Evolutionary conservation across 345 rosid genomes (phyloP).

Genomic region (Durio zibethinus): DNA sequence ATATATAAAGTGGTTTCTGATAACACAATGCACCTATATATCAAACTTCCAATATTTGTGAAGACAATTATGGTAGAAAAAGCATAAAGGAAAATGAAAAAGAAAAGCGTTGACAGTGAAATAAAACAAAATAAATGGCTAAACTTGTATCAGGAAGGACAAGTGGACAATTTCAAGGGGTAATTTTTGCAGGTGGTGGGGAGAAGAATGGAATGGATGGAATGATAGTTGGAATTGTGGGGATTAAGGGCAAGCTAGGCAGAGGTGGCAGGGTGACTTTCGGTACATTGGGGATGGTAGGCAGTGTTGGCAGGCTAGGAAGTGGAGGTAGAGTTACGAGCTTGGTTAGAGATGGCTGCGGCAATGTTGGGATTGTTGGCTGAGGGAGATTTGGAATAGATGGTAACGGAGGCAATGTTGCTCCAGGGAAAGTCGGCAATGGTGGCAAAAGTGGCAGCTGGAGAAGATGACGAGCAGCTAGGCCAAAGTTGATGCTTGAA

Average conservation of each 20-base stretch:
- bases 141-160: background rate
- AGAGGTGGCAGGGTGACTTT: conserved; percentile 20
- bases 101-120: background rate
- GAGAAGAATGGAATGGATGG: conserved; percentile 31
- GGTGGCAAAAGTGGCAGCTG: conserved; percentile 22
- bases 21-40: background rate
- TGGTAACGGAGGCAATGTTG: conserved; percentile 14
- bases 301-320: conserved; percentile 16
- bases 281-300: conserved; percentile 17
- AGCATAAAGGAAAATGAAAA: too few relatives aligned
- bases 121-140: conserved; percentile 16
- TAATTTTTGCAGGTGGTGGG: conserved; percentile 28
- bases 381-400: conserved; percentile 18
- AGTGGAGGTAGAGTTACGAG: conserved; percentile 16
- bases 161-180: conserved; percentile 6
- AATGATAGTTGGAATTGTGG: conserved; percentile 28
- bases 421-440: conserved; percentile 4
- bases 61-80: background rate
- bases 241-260: conserved; percentile 30
- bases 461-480: conserved; percentile 19
- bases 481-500: conserved; percentile 9
- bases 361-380: conserved; percentile 3
- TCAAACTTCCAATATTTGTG: background rate
- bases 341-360: background rate
- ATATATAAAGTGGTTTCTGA: background rate